These are phyloP conservation scores for Lactarius hengduanensis DNA, from an alignment of 768 basidiomycete species.

Conservation along the genomic window DNA sequence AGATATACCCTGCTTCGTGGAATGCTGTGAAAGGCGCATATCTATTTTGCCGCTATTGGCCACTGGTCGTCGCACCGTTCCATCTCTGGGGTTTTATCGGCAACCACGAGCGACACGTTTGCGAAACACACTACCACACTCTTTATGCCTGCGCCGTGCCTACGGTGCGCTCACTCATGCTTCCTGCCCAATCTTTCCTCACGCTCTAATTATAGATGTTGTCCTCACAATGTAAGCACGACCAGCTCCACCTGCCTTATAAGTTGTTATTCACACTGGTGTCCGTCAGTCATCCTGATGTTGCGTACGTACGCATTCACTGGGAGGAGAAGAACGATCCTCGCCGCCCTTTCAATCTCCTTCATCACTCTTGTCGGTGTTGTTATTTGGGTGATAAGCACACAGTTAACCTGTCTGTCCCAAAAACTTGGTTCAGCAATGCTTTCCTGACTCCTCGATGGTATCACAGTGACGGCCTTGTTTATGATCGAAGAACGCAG, in stretches of 20 bases:
- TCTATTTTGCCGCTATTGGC: constrained; percentile 26
- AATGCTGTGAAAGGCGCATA: constrained; percentile 22
- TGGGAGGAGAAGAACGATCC: constrained; percentile 7
- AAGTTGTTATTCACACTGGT: not conserved
- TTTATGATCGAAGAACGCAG: constrained; percentile 4
- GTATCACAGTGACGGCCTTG: constrained; percentile 12
- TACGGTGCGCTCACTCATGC: constrained; percentile 8
- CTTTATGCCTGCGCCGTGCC: constrained; percentile 21
- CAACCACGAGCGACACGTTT: constrained; percentile 8
- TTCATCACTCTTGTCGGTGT: constrained; percentile 11
- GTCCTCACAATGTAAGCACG: constrained; percentile 20
- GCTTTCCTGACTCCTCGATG: not conserved
- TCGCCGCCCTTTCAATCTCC: constrained; percentile 6
- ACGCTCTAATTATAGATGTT: constrained; percentile 8
- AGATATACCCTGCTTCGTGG: constrained; percentile 26
- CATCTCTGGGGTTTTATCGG: constrained; percentile 18
- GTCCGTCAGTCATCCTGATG: constrained; percentile 23
- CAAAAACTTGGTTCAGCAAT: not conserved
- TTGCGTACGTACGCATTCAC: constrained; percentile 27
- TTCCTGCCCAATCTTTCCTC: not conserved
- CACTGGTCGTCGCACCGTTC: constrained; percentile 18
- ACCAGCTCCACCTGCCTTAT: not conserved
- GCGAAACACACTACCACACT: constrained; percentile 7
- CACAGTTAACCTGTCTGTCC: constrained; percentile 12
- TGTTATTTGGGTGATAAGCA: constrained; percentile 16